Base-by-base conservation (phyloP, 1,139 yeast genomes). In the Taphrina pruni region DNA sequence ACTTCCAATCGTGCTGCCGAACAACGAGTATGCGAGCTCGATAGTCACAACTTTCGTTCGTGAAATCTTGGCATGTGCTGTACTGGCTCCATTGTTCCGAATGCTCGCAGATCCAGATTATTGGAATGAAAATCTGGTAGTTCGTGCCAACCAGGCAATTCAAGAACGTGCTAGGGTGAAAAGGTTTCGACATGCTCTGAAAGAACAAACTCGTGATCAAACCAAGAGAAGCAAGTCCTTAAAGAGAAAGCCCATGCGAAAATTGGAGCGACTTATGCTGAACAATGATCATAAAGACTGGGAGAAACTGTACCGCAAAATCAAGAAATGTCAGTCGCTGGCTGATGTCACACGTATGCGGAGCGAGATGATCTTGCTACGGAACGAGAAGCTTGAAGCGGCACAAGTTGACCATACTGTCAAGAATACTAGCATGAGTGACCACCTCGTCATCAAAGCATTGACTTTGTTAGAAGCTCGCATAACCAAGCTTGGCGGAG, bases 141-240 rank as follows among this genome's bases (percentile, higher is more conserved):
- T 85, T 67, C 77, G 84, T 2, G 85, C 90, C 1, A 88, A 91
- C 0, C 85, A 84, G 43, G 85, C 88, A 36, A 81, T 93, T 75
- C 87, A 87, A 72, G 95, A 91, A 74, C 82, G 93, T 72, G 85
- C 85, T 52, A 92, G 90, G 75, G 96, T 92, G 0, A 86, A 88
- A 72, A 85, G 86, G 73, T 82, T 92, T 20, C 80, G 96, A 71
- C 86, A 85, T 20, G 90, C 90, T 0, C 80, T 93, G 72, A 83
- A 86, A 72, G 93, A 89, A 35, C 72, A 72, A 14, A 64, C 60
- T 20, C 70, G 65, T 2, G 67, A 69, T 20, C 71, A 26, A 35
- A 45, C 55, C 39, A 73, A 74, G 3, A 72, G 70, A 41, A 72
- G 69, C 55, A 43, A 35, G 72, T 67, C 20, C 77, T 76, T 36